These are phyloP conservation scores for Psilocybe tampanensis DNA, from an alignment of 768 basidiomycete genomes.

Conservation along the genomic window DNA sequence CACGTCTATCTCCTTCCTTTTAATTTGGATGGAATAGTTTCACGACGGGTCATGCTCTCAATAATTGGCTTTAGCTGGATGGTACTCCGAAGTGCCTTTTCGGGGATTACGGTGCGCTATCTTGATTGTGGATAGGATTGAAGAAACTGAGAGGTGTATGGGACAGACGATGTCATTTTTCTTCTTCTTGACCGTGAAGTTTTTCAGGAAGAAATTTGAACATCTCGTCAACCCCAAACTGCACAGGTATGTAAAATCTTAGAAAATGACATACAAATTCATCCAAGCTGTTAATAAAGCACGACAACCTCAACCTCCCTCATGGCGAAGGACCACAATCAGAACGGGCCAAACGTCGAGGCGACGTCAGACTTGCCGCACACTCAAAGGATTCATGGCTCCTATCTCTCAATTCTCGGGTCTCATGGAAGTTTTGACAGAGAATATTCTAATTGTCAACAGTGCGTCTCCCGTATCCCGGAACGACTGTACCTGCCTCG, in stretches of 20 bases:
- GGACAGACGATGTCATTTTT: conserved; percentile 38
- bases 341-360: too few species aligned
- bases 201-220: conserved; percentile 15
- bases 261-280: neutral
- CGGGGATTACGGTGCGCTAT: conserved; percentile 41
- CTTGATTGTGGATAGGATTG: neutral
- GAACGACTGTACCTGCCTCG: conserved; percentile 6
- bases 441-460: neutral
- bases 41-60: conserved; percentile 26
- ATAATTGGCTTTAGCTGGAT: conserved; percentile 30
- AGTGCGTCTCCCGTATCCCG: conserved; percentile 10
- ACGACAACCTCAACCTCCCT: neutral
- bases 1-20: conserved; percentile 26
- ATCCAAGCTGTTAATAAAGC: neutral
- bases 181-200: conserved; percentile 28
- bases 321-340: neutral
- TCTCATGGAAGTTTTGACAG: neutral
- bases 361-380: too few species aligned
- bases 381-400: neutral
- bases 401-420: neutral
- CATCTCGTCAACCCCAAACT: neutral
- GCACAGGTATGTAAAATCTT: conserved; percentile 1
- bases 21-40: conserved; percentile 23
- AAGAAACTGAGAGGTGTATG: neutral
- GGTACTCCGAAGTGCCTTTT: conserved; percentile 32